phyloP scores from a whole-genome alignment of 306 rosid genomes.

The Begonia peltatifolia region DNA sequence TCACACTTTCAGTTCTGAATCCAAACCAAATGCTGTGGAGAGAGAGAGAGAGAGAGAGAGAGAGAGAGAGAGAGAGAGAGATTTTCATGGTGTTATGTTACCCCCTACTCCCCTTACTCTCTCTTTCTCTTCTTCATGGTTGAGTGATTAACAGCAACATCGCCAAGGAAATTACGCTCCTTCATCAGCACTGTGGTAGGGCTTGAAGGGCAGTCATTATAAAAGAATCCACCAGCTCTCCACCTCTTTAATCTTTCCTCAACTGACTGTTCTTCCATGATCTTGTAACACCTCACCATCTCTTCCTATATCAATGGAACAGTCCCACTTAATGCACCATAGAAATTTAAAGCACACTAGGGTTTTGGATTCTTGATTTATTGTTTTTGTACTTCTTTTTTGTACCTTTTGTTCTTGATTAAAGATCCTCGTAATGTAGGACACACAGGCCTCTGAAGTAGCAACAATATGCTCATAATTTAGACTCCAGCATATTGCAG shows the following conservation, averaged over 20 bases:
- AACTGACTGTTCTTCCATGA: slow-evolving; percentile 16
- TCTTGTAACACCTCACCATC: slow-evolving; percentile 20
- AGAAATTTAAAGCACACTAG: not conserved
- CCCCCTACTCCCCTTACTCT: not conserved
- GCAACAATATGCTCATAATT: slow-evolving; percentile 4
- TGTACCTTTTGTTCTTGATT: slow-evolving; percentile 26
- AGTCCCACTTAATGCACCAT: not conserved
- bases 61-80: too few species aligned
- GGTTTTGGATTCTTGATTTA: too few species aligned
- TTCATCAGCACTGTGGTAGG: slow-evolving; percentile 34
- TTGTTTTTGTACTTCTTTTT: too few species aligned
- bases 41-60: too few species aligned
- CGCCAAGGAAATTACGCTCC: not conserved
- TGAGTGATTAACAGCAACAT: not conserved
- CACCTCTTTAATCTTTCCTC: not conserved
- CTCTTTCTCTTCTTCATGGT: not conserved
- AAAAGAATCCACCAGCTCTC: not conserved
- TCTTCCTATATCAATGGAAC: slow-evolving; percentile 21
- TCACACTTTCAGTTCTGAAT: too few species aligned
- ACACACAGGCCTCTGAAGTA: slow-evolving; percentile 5
- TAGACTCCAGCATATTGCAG: slow-evolving; percentile 22
- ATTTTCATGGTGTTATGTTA: too few species aligned
- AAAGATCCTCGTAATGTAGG: slow-evolving; percentile 14
- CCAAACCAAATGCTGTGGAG: too few species aligned
- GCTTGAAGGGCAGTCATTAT: slow-evolving; percentile 21